Evolutionary conservation across 78 protist species (phyloP), one percentile per base, ranked within the genome.

Genomic region (Dictyostelium citrinum): DNA sequence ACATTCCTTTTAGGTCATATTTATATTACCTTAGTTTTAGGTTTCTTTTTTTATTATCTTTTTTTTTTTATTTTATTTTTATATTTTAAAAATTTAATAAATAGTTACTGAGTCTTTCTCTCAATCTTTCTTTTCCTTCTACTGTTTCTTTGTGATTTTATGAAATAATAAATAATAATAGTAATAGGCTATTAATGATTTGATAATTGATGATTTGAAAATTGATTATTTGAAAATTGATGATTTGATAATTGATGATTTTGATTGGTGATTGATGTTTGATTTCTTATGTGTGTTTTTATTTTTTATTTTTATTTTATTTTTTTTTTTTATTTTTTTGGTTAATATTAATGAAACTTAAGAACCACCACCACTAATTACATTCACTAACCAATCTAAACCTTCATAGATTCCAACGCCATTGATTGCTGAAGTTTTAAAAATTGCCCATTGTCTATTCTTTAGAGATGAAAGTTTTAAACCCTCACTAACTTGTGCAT

Each of bases 391-490:
- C 99, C 99, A 98, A 17, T 97, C 98, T 78, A 98, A 91, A 17
- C 98, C 99, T 75, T 98, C 99, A 37, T 94, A 70, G 20, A 98
- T 71, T 8, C 99, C 99, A 5, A 39, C 95, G 37, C 99, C 99
- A 55, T 82, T 93, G 60, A 81, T 85, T 29, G 99, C 99, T 0
- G 98, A 96, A 10, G 97, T 91, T 68, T 94, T 95, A 75, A 95
- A 95, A 27, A 98, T 98, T 10, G 91, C 33, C 98, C 98, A 98
- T 41, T 96, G 96, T 37, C 98, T 61, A 71, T 90, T 91, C 45
- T 83, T 91, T 17, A 97, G 76, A 5, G 70, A 5, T 29, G 70
- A 58, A 20, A 88, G 71, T 46, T 88, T 88, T 39, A 88, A 68
- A 45, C 85, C 85, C 33, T 88, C 93, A 9, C 79, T 60, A 11